Percentiles rank a stretch among this genome's conserved stretches.
Evolutionary conservation across 768 basidiomycete genomes (phyloP).

Genomic region (Boletus tomentosulus): DNA sequence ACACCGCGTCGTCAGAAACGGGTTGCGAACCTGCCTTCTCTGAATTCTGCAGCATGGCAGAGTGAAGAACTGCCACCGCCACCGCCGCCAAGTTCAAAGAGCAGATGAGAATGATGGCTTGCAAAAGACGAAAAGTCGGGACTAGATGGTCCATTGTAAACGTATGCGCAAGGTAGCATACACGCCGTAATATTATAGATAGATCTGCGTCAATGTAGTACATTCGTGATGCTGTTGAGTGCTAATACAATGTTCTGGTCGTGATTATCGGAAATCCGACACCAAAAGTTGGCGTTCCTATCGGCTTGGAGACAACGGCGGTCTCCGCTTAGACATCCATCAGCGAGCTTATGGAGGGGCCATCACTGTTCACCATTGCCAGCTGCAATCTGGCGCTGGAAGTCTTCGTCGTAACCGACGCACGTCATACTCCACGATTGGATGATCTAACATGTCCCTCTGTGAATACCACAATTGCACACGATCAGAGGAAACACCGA

Average conservation of each 20-base stretch:
- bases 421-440: slow-evolving; percentile 17
- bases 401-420: slow-evolving; percentile 20
- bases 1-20: slow-evolving; percentile 22
- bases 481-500: background rate
- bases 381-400: slow-evolving; percentile 16
- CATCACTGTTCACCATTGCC: slow-evolving; percentile 6
- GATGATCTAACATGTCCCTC: slow-evolving; percentile 4
- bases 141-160: too few species aligned
- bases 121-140: too few species aligned
- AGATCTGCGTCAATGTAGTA: background rate
- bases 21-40: slow-evolving; percentile 40
- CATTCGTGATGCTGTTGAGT: background rate
- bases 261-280: background rate
- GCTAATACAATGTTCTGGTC: background rate
- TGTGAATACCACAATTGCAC: background rate
- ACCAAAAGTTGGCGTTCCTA: too few species aligned
- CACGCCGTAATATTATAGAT: background rate
- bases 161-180: background rate
- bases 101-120: background rate
- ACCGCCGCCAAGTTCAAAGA: slow-evolving; percentile 34
- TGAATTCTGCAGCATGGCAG: slow-evolving; percentile 51
- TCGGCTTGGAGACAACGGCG: too few species aligned
- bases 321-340: background rate
- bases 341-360: background rate
- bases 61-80: slow-evolving; percentile 40